Conservation (phyloP, 257 asterid species). For the Plantago elongata region DNA sequence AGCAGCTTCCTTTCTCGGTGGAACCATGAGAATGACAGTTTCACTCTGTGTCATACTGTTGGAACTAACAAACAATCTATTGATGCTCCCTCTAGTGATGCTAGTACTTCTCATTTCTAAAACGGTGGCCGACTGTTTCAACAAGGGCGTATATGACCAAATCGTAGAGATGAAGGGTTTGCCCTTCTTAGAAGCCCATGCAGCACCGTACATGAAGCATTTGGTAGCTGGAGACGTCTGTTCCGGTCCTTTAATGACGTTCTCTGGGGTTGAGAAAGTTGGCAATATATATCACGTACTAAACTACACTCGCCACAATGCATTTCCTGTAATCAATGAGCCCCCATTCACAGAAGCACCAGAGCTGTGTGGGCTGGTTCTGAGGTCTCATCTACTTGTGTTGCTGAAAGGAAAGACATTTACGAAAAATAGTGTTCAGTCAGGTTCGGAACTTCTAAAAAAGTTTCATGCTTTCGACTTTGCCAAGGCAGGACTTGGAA, state of each 20-base stretch:
- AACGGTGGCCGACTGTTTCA: slow-evolving; percentile 84
- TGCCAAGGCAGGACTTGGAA: slow-evolving; percentile 89
- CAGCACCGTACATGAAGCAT: slow-evolving; percentile 89
- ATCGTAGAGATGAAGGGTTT: slow-evolving; percentile 89
- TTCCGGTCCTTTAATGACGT: slow-evolving; percentile 77
- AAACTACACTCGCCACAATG: slow-evolving; percentile 61
- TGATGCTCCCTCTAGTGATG: slow-evolving; percentile 92
- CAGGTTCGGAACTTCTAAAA: slow-evolving; percentile 42
- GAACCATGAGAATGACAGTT: slow-evolving; percentile 98
- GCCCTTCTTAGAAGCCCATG: slow-evolving; percentile 93
- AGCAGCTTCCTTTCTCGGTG: slow-evolving; percentile 97
- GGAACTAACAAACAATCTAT: slow-evolving; percentile 76
- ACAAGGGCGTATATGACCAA: slow-evolving; percentile 88
- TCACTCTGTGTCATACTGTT: slow-evolving; percentile 89
- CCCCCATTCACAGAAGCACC: slow-evolving; percentile 83
- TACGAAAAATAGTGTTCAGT: slow-evolving; percentile 37
- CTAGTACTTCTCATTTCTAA: slow-evolving; percentile 88
- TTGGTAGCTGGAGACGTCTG: slow-evolving; percentile 82
- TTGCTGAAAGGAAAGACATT: slow-evolving; percentile 61
- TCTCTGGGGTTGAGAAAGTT: slow-evolving; percentile 76
- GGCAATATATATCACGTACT: slow-evolving; percentile 64
- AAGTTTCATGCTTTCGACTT: slow-evolving; percentile 68
- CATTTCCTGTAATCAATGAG: slow-evolving; percentile 84
- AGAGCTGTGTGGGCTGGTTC: slow-evolving; percentile 74
- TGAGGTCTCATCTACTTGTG: slow-evolving; percentile 85